A percentile compares a stretch with the other conserved stretches of the same genome.
Evolutionary conservation across 257 asterid genomes (phyloP).

Genomic region (Solanum chiquidenum): DNA sequence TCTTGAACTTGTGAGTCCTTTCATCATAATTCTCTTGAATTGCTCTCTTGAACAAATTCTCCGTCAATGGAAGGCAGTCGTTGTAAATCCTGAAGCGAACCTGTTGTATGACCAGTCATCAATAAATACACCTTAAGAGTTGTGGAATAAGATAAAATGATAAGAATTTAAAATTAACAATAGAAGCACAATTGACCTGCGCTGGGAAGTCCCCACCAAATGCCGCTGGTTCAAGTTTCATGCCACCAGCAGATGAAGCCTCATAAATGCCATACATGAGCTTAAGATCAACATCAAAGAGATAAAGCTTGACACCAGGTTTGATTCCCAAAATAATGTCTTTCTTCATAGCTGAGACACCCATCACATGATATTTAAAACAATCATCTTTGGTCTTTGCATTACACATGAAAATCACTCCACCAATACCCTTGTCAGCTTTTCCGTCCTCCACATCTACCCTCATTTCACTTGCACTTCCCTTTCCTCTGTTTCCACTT

Average conservation of each 20-base stretch:
- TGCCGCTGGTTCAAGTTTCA: conserved; percentile 80
- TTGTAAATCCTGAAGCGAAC: conserved; percentile 49
- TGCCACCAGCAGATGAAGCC: conserved; percentile 85
- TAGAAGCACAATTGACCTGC: conserved; percentile 46
- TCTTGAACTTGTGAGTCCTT: conserved; percentile 58
- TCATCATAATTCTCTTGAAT: conserved; percentile 64
- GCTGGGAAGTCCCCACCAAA: conserved; percentile 85
- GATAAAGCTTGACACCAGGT: conserved; percentile 78
- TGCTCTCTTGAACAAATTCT: conserved; percentile 63
- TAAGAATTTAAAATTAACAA: not conserved
- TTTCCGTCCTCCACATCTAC: conserved; percentile 18
- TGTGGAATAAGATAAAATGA: not conserved
- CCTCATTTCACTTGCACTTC: conserved; percentile 5
- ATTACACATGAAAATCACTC: conserved; percentile 86
- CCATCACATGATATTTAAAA: conserved; percentile 67
- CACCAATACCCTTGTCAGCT: conserved; percentile 42
- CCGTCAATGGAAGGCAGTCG: conserved; percentile 81
- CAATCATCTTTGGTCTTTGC: conserved; percentile 91
- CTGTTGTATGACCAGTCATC: conserved; percentile 21
- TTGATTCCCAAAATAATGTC: conserved; percentile 56
- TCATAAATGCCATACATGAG: conserved; percentile 79
- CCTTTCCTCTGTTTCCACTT: conserved; percentile 15
- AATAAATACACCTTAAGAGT: conserved; percentile 3
- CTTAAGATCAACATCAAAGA: conserved; percentile 80
- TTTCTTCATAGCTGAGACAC: conserved; percentile 54